Percentiles rank a stretch among this genome's conserved stretches.
phyloP scores from a whole-genome alignment of 2,329 filamentous ascomycete species.

The Didymella sp. region DNA sequence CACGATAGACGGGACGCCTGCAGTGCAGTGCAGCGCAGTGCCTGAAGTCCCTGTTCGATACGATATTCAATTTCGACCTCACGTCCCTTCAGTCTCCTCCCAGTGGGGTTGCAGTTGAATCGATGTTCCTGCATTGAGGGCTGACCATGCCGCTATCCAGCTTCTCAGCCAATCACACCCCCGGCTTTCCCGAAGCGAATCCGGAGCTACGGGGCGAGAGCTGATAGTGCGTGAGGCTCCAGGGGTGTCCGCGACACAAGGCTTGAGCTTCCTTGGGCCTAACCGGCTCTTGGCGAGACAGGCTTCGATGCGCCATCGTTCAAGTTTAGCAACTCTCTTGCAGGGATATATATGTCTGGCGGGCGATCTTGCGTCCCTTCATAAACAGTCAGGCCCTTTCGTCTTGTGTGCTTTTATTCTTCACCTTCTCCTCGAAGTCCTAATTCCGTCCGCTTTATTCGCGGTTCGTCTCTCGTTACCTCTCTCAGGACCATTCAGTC shows the following conservation, averaged over 20 bases:
- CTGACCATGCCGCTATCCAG: conserved; percentile 15
- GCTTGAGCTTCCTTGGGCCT: conserved; percentile 20
- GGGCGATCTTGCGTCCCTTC: conserved; percentile 29
- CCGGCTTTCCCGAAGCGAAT: conserved; percentile 23
- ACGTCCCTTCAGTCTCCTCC: conserved; percentile 10
- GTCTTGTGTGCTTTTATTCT: conserved; percentile 14
- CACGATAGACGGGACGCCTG: background rate
- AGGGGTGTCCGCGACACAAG: conserved; percentile 20
- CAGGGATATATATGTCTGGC: conserved; percentile 22
- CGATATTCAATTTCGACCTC: conserved; percentile 14
- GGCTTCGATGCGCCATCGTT: conserved; percentile 25
- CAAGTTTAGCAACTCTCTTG: conserved; percentile 33
- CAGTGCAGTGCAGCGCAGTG: conserved; percentile 1
- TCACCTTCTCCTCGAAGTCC: conserved; percentile 27
- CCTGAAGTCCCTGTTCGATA: conserved; percentile 7
- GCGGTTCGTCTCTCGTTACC: conserved; percentile 27
- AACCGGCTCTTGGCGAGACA: conserved; percentile 22
- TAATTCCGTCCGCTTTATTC: conserved; percentile 26
- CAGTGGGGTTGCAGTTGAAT: conserved; percentile 12
- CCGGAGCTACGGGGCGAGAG: conserved; percentile 25
- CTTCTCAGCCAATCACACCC: conserved; percentile 18
- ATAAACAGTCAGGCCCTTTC: conserved; percentile 27
- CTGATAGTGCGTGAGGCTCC: conserved; percentile 19
- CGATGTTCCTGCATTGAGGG: conserved; percentile 26
- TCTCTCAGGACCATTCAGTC: conserved; percentile 34